These are phyloP conservation scores for Silene noctiflora DNA, from an alignment of 179 eudicot species.

Conservation along the genomic window DNA sequence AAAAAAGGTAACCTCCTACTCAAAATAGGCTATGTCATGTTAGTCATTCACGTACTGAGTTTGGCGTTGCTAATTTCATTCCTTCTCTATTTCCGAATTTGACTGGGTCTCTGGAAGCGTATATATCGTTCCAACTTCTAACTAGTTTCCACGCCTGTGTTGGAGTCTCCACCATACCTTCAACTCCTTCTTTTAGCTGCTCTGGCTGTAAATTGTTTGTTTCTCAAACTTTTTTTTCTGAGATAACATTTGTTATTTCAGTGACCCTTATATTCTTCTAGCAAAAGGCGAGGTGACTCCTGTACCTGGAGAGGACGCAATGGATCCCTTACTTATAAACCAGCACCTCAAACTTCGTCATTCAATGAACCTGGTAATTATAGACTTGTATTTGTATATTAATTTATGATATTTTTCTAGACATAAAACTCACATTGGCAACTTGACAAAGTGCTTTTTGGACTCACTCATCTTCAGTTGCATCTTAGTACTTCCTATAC, in stretches of 20 bases:
- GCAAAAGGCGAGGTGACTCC: slow-evolving; percentile 20
- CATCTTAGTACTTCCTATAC: neutral
- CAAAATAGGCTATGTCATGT: neutral
- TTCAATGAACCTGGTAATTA: slow-evolving; percentile 32
- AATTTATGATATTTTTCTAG: neutral
- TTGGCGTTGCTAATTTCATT: neutral
- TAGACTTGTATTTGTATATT: neutral
- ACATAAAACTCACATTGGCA: neutral
- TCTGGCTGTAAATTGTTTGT: neutral
- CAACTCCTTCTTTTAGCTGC: neutral
- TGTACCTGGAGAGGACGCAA: slow-evolving; percentile 4
- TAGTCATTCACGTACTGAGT: neutral
- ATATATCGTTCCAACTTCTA: neutral
- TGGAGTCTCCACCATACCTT: neutral
- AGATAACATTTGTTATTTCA: slow-evolving; percentile 18
- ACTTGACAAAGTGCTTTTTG: neutral
- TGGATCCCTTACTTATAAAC: slow-evolving; percentile 29
- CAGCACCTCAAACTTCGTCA: slow-evolving; percentile 35
- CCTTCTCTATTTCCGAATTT: neutral
- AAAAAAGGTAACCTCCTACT: neutral
- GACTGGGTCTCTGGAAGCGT: neutral
- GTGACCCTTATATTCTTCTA: slow-evolving; percentile 33
- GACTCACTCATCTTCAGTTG: slow-evolving; percentile 5
- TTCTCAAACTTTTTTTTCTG: slow-evolving; percentile 17
- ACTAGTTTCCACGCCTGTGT: neutral